phyloP scores from a whole-genome alignment of 1,284 basidiomycete genomes.

The Dichomitus squalens region DNA sequence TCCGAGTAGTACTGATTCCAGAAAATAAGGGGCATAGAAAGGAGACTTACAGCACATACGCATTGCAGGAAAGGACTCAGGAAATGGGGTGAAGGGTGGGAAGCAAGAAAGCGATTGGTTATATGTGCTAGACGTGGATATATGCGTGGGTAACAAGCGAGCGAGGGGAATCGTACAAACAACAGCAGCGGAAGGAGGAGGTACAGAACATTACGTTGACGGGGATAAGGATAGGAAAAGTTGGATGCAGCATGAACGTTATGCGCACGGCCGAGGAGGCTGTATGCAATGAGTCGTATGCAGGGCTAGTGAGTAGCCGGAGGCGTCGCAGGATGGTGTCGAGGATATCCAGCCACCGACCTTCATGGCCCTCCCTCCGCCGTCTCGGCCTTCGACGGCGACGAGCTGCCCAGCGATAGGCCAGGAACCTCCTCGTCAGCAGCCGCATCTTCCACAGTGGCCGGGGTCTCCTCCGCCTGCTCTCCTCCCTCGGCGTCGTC shows the following conservation, averaged over 20 bases:
- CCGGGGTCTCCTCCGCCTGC: neutral
- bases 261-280: neutral
- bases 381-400: constrained; percentile 1
- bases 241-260: neutral
- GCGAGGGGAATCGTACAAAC: constrained; percentile 19
- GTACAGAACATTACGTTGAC: constrained; percentile 17
- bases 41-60: too few species aligned
- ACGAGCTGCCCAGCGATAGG: constrained; percentile 6
- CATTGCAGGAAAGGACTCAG: neutral
- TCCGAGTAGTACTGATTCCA: too few species aligned
- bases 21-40: too few species aligned
- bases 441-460: neutral
- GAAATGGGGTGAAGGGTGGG: neutral
- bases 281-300: neutral
- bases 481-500: neutral
- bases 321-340: neutral
- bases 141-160: constrained; percentile 1
- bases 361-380: neutral
- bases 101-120: constrained; percentile 12
- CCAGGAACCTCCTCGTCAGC: constrained; percentile 26
- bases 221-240: neutral
- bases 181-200: constrained; percentile 4
- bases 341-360: constrained; percentile 1
- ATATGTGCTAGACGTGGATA: neutral
- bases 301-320: neutral